Base-by-base conservation (phyloP, 2,329 filamentous ascomycete species). In the Epichloe sp. region DNA sequence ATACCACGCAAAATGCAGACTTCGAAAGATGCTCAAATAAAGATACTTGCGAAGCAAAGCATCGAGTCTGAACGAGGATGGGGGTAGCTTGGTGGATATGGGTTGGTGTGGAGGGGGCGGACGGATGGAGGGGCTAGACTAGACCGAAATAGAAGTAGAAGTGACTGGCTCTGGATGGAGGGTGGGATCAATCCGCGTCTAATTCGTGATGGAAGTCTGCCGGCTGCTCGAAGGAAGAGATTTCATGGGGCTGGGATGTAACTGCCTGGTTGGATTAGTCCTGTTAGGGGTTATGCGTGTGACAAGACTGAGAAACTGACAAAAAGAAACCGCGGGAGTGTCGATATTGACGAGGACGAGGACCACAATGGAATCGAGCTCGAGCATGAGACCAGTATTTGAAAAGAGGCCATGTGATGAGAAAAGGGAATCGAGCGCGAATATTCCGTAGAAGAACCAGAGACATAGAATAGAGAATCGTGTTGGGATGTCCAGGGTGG, bases 141-240 rank as follows among this genome's bases (percentile, higher is more conserved):
- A 48, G 50, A 44, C 44, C 34, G 49, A 44, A 37, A 44, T 12
- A 44, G 37, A 50, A 40, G 36, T 44, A 23, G 31, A 47, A 50
- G 52, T 42, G 40, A 47, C 44, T 43, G 17, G 38, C 23, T 23
- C 21, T 41, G 17, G 42, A 44, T 45, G 44, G 34, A 47, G 48
- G 41, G 34, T 44, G 44, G 49, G 49, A 44, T 34, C 19, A 43
- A 47, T 47, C 42, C 21, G 49, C 49, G 52, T 53, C 52, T 51
- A 54, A 51, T 53, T 48, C 44, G 46, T 54, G 52, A 53, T 53
- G 46, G n/a, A 44, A 44, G 17, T 42, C 49, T 54, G 48, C 46
- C 47, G 48, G 21, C 44, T 49, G n/a, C n/a, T 40, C 19, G 49
- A 42, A 35, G 7, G 10, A 11, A 44, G 40, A 44, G 49, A 44